Conservation (phyloP, 2,329 filamentous ascomycete genomes). For the Drechslerella stenobrocha region DNA sequence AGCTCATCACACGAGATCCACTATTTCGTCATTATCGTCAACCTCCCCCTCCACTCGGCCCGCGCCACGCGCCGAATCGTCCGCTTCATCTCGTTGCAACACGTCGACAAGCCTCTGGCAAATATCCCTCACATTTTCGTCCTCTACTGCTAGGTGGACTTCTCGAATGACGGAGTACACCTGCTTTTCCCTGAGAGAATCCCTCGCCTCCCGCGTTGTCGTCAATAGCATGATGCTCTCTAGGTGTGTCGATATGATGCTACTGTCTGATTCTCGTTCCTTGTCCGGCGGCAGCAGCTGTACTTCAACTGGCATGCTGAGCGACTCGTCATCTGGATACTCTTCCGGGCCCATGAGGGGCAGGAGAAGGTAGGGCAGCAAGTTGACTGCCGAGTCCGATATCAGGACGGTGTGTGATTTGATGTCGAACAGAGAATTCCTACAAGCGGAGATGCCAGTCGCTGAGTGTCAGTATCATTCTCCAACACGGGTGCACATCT, state of each 20-base stretch:
- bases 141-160: conserved; percentile 73
- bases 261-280: conserved; percentile 73
- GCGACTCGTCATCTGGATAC: conserved; percentile 81
- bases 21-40: conserved; percentile 57
- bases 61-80: conserved; percentile 58
- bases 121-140: conserved; percentile 78
- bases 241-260: conserved; percentile 81
- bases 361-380: conserved; percentile 84
- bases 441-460: conserved; percentile 16
- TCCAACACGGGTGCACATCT: neutral
- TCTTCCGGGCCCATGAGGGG: conserved; percentile 87
- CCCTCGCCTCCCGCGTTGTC: conserved; percentile 73
- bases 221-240: conserved; percentile 85
- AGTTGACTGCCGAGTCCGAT: conserved; percentile 71
- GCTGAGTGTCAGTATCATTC: neutral
- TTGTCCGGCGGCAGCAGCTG: conserved; percentile 90
- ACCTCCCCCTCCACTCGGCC: conserved; percentile 57
- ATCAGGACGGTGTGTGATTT: conserved; percentile 72
- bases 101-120: conserved; percentile 90
- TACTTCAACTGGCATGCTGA: conserved; percentile 84
- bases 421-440: conserved; percentile 82
- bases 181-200: conserved; percentile 72
- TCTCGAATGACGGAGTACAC: conserved; percentile 90
- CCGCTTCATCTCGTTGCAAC: conserved; percentile 74
- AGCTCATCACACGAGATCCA: conserved; percentile 54